Conservation (phyloP, 2,329 filamentous ascomycete species). For the Colletotrichum musae region DNA sequence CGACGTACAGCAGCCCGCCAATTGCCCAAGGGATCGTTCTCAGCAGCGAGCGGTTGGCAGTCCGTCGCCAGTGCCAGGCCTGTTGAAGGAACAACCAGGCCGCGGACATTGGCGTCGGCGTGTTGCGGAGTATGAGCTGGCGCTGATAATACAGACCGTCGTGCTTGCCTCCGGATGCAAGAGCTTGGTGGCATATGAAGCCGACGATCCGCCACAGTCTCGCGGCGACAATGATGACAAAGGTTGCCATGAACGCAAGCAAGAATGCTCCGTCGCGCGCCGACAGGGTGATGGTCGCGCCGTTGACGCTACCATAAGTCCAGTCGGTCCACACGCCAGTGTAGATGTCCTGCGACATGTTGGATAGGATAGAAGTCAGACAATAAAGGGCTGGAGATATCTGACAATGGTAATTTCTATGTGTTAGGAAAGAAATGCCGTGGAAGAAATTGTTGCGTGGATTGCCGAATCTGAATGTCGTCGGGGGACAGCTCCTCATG, state of each 20-base stretch:
- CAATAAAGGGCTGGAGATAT: too few species aligned
- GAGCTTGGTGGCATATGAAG: slow-evolving; percentile 42
- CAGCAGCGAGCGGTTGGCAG: neutral
- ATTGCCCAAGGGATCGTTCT: slow-evolving; percentile 25
- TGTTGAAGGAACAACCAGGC: slow-evolving; percentile 29
- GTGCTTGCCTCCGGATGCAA: slow-evolving; percentile 39
- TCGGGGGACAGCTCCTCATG: too few species aligned
- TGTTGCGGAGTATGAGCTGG: slow-evolving; percentile 45
- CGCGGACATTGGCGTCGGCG: slow-evolving; percentile 22
- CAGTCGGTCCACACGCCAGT: slow-evolving; percentile 52
- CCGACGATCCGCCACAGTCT: slow-evolving; percentile 44
- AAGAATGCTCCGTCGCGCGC: slow-evolving; percentile 49
- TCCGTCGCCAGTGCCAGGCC: slow-evolving; percentile 39
- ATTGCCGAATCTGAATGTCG: too few species aligned
- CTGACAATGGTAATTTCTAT: too few species aligned
- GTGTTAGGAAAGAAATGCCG: too few species aligned
- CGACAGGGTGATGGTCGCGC: slow-evolving; percentile 50
- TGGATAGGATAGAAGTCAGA: too few species aligned
- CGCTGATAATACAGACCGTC: slow-evolving; percentile 48
- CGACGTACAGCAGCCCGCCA: neutral
- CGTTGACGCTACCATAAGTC: slow-evolving; percentile 48
- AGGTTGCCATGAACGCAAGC: slow-evolving; percentile 52
- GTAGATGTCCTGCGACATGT: slow-evolving; percentile 13
- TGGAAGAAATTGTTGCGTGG: too few species aligned
- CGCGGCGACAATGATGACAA: slow-evolving; percentile 45